Conservation (phyloP, 352 stramenopile species). For the Blastocystis sp. region DNA sequence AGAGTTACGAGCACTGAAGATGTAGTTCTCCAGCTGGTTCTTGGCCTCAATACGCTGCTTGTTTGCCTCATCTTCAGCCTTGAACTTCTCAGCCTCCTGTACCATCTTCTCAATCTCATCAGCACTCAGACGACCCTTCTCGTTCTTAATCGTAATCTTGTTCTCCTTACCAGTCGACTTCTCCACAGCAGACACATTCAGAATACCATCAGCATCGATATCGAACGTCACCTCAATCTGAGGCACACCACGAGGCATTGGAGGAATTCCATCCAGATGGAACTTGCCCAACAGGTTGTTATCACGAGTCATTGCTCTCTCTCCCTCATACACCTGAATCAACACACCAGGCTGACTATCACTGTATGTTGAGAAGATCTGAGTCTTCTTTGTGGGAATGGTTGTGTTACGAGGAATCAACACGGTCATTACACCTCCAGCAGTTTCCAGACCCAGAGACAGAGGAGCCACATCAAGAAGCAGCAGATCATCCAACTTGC, state of each 20-base stretch:
- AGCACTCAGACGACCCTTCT: conserved; percentile 93
- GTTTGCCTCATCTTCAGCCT: conserved; percentile 88
- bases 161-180: too few relatives aligned
- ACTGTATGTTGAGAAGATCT: conserved; percentile 96
- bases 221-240: conserved; percentile 98
- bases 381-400: conserved; percentile 96
- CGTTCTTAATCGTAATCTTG: conserved; percentile 96
- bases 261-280: conserved; percentile 90
- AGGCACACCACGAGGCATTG: conserved; percentile 88
- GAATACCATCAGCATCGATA: too few relatives aligned
- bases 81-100: conserved; percentile 89
- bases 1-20: conserved; percentile 87
- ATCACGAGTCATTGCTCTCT: conserved; percentile 97
- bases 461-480: conserved; percentile 94
- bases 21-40: conserved; percentile 91
- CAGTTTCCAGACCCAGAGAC: conserved; percentile 88
- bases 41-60: conserved; percentile 84
- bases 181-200: too few relatives aligned
- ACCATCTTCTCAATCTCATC: conserved; percentile 99
- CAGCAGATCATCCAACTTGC: conserved; percentile 85
- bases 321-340: conserved; percentile 94
- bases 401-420: conserved; percentile 95
- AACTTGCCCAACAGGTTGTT: conserved; percentile 98
- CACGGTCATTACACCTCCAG: conserved; percentile 98
- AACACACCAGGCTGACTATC: conserved; percentile 89